Conservation (phyloP, 2,329 filamentous ascomycete genomes). For the Aphanoascus verrucosus region DNA sequence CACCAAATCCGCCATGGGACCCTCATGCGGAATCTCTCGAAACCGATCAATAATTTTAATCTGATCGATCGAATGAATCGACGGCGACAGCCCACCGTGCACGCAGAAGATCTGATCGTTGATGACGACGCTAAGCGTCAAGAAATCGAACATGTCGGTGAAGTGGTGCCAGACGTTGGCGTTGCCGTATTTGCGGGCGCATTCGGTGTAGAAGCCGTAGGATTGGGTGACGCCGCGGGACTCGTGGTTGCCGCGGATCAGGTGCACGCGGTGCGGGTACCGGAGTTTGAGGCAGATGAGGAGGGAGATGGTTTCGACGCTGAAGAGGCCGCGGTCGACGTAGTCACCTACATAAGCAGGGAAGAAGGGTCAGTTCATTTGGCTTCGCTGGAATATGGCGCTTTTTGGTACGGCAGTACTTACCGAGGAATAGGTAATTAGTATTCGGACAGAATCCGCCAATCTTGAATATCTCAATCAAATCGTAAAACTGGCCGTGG, state of each 20-base stretch:
- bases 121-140: conserved; percentile 93
- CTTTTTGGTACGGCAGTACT: conserved; percentile 16
- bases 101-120: conserved; percentile 99
- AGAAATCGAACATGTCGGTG: conserved; percentile 99
- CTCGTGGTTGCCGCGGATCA: conserved; percentile 97
- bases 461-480: conserved; percentile 98
- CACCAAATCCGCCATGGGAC: conserved; percentile 97
- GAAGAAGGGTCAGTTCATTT: background rate
- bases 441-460: conserved; percentile 95
- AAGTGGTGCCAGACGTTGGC: conserved; percentile 99
- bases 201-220: conserved; percentile 98
- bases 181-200: conserved; percentile 94
- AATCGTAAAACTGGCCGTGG: conserved; percentile 96
- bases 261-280: conserved; percentile 88
- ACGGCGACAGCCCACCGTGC: conserved; percentile 79
- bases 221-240: conserved; percentile 95
- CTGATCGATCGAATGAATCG: conserved; percentile 96
- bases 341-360: conserved; percentile 70
- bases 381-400: no score
- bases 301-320: conserved; percentile 95
- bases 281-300: conserved; percentile 94
- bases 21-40: conserved; percentile 95
- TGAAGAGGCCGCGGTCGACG: conserved; percentile 96
- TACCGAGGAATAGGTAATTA: conserved; percentile 94
- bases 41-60: conserved; percentile 99